Evolutionary conservation across 1,284 basidiomycete species (phyloP), one percentile per base, ranked within the genome.

Genomic region (Termitomyces sp.): DNA sequence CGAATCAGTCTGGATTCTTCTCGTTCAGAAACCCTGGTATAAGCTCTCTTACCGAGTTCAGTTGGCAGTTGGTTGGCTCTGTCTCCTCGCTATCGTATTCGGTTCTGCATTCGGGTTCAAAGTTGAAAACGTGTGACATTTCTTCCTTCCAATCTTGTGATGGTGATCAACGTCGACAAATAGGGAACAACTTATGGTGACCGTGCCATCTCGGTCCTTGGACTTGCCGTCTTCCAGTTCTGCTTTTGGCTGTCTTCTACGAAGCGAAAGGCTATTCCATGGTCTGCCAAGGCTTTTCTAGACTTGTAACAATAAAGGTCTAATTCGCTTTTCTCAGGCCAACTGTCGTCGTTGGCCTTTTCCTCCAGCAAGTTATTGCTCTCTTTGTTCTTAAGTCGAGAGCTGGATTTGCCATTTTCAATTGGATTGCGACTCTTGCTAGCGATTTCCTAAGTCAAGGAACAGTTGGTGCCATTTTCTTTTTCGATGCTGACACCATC

Each of bases 51-150:
- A 78, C 53, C 58, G 63, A 18, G 62, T 76, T 51, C 77, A 89
- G 21, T 71, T 89, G 30, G 64, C 74, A 11, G 65, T 88, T 43
- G 91, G 91, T 51, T 91, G 86, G 86, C 64, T 88, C 21, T 81
- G 79, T 55, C 79, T 93, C 37, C 64, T 92, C 42, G 88, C 64
- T 16, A 83, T 91, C 55, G 74, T 92, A 46, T 84, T 93, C 55
- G 90, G 88, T 47, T 90, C 87, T 16, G 89, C 88, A 0, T 93
- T 90, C 64, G 90, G 90, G 16, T 89, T 91, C 72, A 70, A 73
- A 26, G 74, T 87, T 37, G 68, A 78, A 49, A 68, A 64, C 50
- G 88, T 87, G 62, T 43, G 78, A 53, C 35, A 16, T 28, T 39
- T 41, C 9, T 41, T 33, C 26, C 7, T 5, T 35, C 30, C 6